Evolutionary conservation across 2,329 filamentous ascomycete genomes (phyloP), one percentile per base, ranked within the genome.

Genomic region (Hyphodiscus sp.): DNA sequence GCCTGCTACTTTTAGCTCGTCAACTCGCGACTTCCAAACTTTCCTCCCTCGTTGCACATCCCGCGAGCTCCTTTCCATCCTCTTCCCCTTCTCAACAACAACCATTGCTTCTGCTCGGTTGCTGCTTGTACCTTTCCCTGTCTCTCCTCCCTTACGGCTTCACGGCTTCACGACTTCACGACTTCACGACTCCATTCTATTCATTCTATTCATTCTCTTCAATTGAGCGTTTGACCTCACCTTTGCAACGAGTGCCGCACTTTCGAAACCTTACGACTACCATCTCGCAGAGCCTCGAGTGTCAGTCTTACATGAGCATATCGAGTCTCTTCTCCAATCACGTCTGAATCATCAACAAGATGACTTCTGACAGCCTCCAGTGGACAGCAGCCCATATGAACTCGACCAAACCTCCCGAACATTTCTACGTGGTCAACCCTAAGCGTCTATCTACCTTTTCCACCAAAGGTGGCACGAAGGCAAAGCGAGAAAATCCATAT

Each of bases 391-490:
- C 13, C 33, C 20, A 38, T 18, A 45, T 23, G 10, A 19, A 45
- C 3, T 19, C 11, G 3, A 38, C 11, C 15, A 38, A 18, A 9
- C 18, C 49, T 41, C 49, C 49, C 10, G 20, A 19, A 20, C 26
- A 20, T 13, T 58, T 59, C 49, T 58, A 50, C 47, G 46, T 58
- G 13, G 42, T 58, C 46, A 53, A 44, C 4, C 6, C 38, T 8
- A 20, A 53, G 43, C 53, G 53, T 20, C 51, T 51, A 8, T 60
- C 62, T 16, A 38, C 49, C 26, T 62, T 65, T 42, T 65, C 63
- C 3, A 65, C 62, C 16, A 33, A 52, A 2, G 19, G 29, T 16
- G 53, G 63, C 38, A 42, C 20, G 19, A 33, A 44, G 2, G 41
- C 45, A 43, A 57, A 58, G 45, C 54, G 61, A 20, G 41, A 33